Percentiles rank a stretch among this genome's conserved stretches.
phyloP scores from a whole-genome alignment of 179 eudicot genomes.

The Beta lomatogona region DNA sequence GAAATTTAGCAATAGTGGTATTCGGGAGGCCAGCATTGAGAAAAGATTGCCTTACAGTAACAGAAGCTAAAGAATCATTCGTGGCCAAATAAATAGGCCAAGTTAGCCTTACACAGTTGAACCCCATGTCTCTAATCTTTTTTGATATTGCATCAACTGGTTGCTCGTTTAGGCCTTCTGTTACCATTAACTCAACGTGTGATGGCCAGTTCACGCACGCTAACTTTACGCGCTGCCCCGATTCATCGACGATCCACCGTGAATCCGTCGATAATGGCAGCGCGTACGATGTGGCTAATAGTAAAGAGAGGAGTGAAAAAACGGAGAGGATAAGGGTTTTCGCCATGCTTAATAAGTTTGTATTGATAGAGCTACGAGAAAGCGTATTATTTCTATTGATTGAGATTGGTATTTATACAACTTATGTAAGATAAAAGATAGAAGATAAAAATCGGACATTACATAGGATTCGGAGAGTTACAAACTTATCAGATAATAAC shows the following conservation, averaged over 20 bases:
- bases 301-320: constrained; percentile 7
- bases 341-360: not conserved
- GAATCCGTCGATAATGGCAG: constrained; percentile 62
- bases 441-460: too few relatives aligned
- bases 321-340: not conserved
- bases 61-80: constrained; percentile 48
- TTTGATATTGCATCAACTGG: constrained; percentile 59
- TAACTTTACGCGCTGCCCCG: constrained; percentile 73
- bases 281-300: constrained; percentile 5
- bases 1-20: constrained; percentile 47
- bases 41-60: constrained; percentile 63
- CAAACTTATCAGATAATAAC: too few relatives aligned
- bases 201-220: constrained; percentile 85
- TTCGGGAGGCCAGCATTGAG: constrained; percentile 43
- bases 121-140: constrained; percentile 57
- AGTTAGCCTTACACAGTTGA: constrained; percentile 89
- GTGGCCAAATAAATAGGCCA: constrained; percentile 78
- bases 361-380: too few relatives aligned
- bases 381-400: too few relatives aligned
- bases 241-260: constrained; percentile 77
- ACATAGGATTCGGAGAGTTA: too few relatives aligned
- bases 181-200: constrained; percentile 65
- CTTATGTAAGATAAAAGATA: too few relatives aligned
- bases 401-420: too few relatives aligned
- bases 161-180: constrained; percentile 82